Evolutionary conservation across 31 red algal species (phyloP).

Genomic region (Porphyra umbilicalis): DNA sequence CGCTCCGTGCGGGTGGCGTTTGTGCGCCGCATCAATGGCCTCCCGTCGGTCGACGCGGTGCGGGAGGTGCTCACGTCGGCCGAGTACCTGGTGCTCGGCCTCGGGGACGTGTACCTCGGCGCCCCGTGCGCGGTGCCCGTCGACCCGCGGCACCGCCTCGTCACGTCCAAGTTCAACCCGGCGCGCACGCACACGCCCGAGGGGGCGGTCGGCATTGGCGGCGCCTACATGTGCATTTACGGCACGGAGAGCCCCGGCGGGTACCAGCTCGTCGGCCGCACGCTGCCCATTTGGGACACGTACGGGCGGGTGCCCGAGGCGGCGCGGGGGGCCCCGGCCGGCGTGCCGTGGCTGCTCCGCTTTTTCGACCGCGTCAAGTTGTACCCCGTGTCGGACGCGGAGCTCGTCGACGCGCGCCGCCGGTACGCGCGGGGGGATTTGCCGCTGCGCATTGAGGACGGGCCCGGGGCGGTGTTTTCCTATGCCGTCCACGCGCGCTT

Average conservation of each 20-base stretch:
- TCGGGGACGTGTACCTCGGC: slow-evolving; percentile 75
- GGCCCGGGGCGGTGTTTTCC: slow-evolving; percentile 19
- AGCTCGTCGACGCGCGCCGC: slow-evolving; percentile 37
- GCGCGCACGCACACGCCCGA: slow-evolving; percentile 71
- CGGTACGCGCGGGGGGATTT: slow-evolving; percentile 49
- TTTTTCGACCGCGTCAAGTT: slow-evolving; percentile 67
- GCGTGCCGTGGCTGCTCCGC: slow-evolving; percentile 63
- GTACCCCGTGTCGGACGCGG: slow-evolving; percentile 47
- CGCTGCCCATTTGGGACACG: slow-evolving; percentile 79
- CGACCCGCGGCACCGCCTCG: slow-evolving; percentile 52
- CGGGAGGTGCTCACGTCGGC: slow-evolving; percentile 36
- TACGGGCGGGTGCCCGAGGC: slow-evolving; percentile 55
- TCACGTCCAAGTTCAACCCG: slow-evolving; percentile 78
- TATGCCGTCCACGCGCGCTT: slow-evolving; percentile 42
- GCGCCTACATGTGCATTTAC: slow-evolving; percentile 82
- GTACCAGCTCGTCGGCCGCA: slow-evolving; percentile 74
- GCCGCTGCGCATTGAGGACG: slow-evolving; percentile 40
- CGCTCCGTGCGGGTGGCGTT: slow-evolving; percentile 73
- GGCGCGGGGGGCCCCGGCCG: slow-evolving; percentile 34
- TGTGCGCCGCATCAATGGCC: slow-evolving; percentile 75
- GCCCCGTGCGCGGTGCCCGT: slow-evolving; percentile 76
- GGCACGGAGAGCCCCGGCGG: slow-evolving; percentile 78
- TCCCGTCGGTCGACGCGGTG: slow-evolving; percentile 28
- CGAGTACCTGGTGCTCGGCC: slow-evolving; percentile 76
- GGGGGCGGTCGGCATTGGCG: slow-evolving; percentile 78